Conservation (phyloP, 306 rosid genomes). For the Cicer arietinum region DNA sequence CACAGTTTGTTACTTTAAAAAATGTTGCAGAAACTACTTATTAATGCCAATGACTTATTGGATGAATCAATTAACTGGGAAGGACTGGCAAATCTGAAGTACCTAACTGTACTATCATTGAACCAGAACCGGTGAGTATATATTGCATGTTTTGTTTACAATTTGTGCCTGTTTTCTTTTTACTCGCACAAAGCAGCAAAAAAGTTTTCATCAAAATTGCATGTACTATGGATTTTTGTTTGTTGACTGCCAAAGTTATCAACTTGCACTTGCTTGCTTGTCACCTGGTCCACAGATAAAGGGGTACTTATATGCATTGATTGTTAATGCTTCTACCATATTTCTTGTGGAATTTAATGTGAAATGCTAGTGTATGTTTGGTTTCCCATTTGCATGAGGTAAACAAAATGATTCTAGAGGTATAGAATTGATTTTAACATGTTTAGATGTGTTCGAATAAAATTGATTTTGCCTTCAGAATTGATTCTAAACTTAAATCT, state of each 20-base stretch:
- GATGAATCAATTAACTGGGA: conserved; percentile 76
- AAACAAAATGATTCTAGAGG: too few species aligned
- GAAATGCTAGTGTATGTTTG: background rate
- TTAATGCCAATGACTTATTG: conserved; percentile 61
- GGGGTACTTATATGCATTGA: background rate
- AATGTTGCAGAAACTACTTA: conserved; percentile 65
- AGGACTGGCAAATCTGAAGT: conserved; percentile 62
- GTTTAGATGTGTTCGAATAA: too few species aligned
- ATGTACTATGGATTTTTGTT: conserved; percentile 10
- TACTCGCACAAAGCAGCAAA: background rate
- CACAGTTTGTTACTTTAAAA: conserved; percentile 34
- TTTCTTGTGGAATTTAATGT: conserved; percentile 14
- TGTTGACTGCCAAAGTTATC: conserved; percentile 3
- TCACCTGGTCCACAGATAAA: conserved; percentile 14
- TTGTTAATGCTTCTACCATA: conserved; percentile 9
- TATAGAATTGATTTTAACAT: too few species aligned
- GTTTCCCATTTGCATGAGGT: too few species aligned
- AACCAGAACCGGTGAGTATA: conserved; percentile 79
- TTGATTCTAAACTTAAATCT: too few species aligned
- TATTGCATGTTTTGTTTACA: conserved; percentile 18
- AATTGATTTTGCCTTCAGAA: too few species aligned
- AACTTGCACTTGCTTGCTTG: background rate
- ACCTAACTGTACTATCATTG: conserved; percentile 67
- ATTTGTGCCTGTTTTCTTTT: conserved; percentile 35
- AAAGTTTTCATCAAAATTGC: conserved; percentile 24